phyloP scores from a whole-genome alignment of 129 eudicot species.

The sunflower (Helianthus annuus) region HanXRQr2.0-SUNRISE NC_035441.2:177337071-177337570 shows the following conservation, averaged over 20 bases:
- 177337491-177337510: not conserved
- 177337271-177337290: conserved; percentile 27
- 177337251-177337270: conserved; percentile 10
- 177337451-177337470: not conserved
- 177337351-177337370: conserved; percentile 15
- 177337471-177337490: conserved; percentile 2
- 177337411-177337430: conserved; percentile 30
- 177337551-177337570: too few relatives aligned
- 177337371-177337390: conserved; percentile 32
- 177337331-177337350: conserved; percentile 22
- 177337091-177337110: not conserved
- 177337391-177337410: conserved; percentile 27
- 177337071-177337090: not conserved
- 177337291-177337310: conserved; percentile 14
- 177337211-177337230: conserved; percentile 8
- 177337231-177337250: not conserved
- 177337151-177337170: too few relatives aligned
- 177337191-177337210: not conserved
- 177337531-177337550: too few relatives aligned
- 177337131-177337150: not conserved
- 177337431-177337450: conserved; percentile 12
- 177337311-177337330: conserved; percentile 1
- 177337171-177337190: conserved; percentile 14
- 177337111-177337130: not conserved
- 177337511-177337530: not conserved